A percentile compares a stretch with the other conserved stretches of the same genome.
phyloP scores from a whole-genome alignment of 768 basidiomycete genomes.

The Pisolithus orientalis region DNA sequence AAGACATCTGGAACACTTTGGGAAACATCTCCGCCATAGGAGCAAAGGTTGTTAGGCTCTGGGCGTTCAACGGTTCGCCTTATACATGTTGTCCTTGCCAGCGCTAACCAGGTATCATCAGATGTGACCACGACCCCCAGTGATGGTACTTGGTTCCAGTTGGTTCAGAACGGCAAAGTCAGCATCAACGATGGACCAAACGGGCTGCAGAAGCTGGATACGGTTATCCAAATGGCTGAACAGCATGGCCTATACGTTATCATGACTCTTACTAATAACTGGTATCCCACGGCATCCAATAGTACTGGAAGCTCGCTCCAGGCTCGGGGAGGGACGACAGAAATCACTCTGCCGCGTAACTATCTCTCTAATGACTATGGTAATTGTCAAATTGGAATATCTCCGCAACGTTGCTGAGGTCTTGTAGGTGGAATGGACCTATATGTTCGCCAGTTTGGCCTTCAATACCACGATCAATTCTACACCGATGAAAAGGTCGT shows the following conservation, averaged over 20 bases:
- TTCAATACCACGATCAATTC: conserved; percentile 48
- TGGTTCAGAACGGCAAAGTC: conserved; percentile 47
- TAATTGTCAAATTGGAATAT: conserved; percentile 11
- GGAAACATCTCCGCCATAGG: conserved; percentile 50
- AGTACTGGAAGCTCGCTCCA: conserved; percentile 5
- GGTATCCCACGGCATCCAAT: conserved; percentile 33
- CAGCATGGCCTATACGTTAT: conserved; percentile 47
- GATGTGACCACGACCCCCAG: conserved; percentile 48
- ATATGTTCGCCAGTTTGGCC: conserved; percentile 48
- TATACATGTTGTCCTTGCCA: not conserved
- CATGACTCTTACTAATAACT: conserved; percentile 57
- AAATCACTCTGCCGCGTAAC: conserved; percentile 41
- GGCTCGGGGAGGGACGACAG: conserved; percentile 11
- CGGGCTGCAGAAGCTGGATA: conserved; percentile 60
- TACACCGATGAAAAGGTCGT: conserved; percentile 47
- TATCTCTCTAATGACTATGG: conserved; percentile 61
- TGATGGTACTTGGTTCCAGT: conserved; percentile 61
- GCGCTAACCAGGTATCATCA: conserved; percentile 17
- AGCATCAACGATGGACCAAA: conserved; percentile 54
- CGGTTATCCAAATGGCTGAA: conserved; percentile 47
- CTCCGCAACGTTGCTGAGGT: conserved; percentile 1
- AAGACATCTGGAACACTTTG: conserved; percentile 54
- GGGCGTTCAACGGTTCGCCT: conserved; percentile 63
- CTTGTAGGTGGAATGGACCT: conserved; percentile 57
- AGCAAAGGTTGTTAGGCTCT: conserved; percentile 55